These are phyloP conservation scores for Sporobolomyces pararoseus DNA, from an alignment of 768 basidiomycete species.

Conservation along the genomic window DNA sequence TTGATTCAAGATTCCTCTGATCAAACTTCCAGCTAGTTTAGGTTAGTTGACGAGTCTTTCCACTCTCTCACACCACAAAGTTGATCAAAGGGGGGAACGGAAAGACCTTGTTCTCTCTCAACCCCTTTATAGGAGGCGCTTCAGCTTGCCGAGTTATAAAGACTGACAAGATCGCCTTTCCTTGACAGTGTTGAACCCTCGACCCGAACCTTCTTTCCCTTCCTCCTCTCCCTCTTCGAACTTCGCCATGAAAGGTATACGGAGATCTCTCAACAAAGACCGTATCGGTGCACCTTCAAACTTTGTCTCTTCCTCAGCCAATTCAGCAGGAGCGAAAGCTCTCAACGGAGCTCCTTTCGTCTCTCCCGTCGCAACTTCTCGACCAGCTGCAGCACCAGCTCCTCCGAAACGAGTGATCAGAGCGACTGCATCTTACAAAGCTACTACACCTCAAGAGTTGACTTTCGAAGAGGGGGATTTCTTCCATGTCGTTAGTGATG, in stretches of 20 bases:
- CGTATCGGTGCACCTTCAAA: constrained; percentile 36
- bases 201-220: neutral
- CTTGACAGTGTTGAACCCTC: neutral
- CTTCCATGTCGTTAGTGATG: constrained; percentile 85
- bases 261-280: constrained; percentile 43
- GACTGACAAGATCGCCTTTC: no score
- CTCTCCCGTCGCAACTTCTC: neutral
- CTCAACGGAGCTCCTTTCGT: neutral
- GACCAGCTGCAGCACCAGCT: constrained; percentile 48
- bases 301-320: constrained; percentile 11
- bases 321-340: constrained; percentile 4
- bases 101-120: neutral
- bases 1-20: neutral
- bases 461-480: constrained; percentile 92
- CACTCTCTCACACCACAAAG: neutral
- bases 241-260: constrained; percentile 35
- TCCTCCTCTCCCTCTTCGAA: neutral
- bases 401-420: constrained; percentile 95
- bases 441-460: constrained; percentile 75
- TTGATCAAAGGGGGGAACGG: neutral
- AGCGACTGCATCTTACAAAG: constrained; percentile 64
- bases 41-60: neutral
- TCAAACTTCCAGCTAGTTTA: neutral
- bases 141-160: no score
- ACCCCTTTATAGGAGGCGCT: no score